Percentiles rank a stretch among this genome's conserved stretches.
Conservation (phyloP, 148 eudicot genomes). For the Agrostemma githago region DNA sequence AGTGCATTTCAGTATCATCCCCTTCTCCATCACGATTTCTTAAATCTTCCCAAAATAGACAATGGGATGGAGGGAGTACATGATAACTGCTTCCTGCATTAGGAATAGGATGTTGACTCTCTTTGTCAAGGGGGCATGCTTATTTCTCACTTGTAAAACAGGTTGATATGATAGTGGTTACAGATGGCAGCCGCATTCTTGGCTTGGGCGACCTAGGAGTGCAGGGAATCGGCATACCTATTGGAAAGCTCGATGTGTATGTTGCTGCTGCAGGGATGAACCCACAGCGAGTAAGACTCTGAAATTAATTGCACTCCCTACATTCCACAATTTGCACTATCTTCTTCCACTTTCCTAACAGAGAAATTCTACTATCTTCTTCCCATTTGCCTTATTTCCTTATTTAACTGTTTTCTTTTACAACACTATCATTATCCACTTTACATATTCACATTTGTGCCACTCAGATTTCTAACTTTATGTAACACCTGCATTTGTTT, state of each 20-base stretch:
- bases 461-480: too few species aligned
- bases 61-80: background rate
- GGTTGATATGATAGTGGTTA: slow-evolving; percentile 99
- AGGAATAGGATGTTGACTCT: slow-evolving; percentile 3
- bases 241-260: slow-evolving; percentile 96
- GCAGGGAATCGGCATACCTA: slow-evolving; percentile 96
- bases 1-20: too few species aligned
- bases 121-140: background rate
- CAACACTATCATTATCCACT: too few species aligned
- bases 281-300: slow-evolving; percentile 68
- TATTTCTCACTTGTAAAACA: slow-evolving; percentile 31
- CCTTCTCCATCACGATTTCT: too few species aligned
- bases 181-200: slow-evolving; percentile 99
- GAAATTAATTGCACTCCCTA: background rate
- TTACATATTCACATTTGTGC: too few species aligned
- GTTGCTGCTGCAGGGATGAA: slow-evolving; percentile 99
- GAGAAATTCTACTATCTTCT: too few species aligned
- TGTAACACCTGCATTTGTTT: too few species aligned
- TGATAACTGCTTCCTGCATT: background rate
- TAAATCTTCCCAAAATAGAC: too few species aligned
- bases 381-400: too few species aligned
- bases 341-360: too few species aligned
- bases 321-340: too few species aligned
- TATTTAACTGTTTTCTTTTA: too few species aligned
- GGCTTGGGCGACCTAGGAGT: slow-evolving; percentile 99